These are phyloP conservation scores for Symbiodinium natans DNA, from an alignment of 73 alveolate species.

Conservation along the genomic window DNA sequence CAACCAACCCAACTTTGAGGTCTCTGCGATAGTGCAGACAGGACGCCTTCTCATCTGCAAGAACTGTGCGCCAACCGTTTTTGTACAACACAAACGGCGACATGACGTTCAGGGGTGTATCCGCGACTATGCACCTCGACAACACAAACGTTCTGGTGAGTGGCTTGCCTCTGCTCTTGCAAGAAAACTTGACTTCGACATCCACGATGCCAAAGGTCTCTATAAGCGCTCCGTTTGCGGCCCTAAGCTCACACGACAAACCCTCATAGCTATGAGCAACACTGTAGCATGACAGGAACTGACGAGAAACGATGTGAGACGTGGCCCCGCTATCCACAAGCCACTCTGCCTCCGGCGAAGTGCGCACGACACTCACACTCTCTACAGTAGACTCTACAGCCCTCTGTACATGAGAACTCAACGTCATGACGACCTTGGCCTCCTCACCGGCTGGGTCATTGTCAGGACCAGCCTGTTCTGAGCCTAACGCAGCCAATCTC, in stretches of 20 bases:
- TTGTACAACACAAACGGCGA: conserved; percentile 6
- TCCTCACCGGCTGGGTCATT: not conserved
- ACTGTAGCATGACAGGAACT: not conserved
- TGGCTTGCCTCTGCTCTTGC: not conserved
- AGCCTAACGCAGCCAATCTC: not conserved
- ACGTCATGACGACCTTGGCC: not conserved
- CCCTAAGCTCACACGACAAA: not conserved
- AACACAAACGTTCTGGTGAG: not conserved
- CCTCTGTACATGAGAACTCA: not conserved
- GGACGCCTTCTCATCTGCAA: not conserved
- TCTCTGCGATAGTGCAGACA: not conserved
- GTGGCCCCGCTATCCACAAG: conserved; percentile 29
- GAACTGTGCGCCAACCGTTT: not conserved
- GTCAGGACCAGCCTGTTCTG: not conserved
- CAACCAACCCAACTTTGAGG: not conserved
- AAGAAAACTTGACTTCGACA: not conserved
- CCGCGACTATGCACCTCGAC: conserved; percentile 20
- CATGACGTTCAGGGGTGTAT: conserved; percentile 1
- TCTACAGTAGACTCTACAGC: too few relatives aligned
- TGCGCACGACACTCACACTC: not conserved
- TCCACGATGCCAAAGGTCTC: not conserved
- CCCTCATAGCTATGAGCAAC: not conserved
- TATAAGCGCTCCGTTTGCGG: not conserved
- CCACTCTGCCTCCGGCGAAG: conserved; percentile 15
- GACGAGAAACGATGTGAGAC: not conserved